phyloP scores from a whole-genome alignment of 768 basidiomycete genomes.

The Gyrodon lividus region DNA sequence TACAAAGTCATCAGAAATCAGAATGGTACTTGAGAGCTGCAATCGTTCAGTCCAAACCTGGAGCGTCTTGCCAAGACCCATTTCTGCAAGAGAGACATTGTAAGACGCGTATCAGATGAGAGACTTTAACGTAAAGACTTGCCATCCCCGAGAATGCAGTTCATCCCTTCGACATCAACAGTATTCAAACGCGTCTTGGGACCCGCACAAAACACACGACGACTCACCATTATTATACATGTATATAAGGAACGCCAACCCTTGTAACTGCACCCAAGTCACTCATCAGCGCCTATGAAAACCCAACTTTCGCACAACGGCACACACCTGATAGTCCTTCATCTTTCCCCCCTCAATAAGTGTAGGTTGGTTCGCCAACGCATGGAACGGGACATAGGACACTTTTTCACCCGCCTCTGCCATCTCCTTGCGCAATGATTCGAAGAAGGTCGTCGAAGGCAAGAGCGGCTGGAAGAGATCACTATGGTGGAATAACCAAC shows the following conservation, averaged over 20 bases:
- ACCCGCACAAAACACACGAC: background rate
- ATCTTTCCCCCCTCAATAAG: constrained; percentile 55
- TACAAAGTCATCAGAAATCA: constrained; percentile 18
- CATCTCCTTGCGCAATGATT: constrained; percentile 32
- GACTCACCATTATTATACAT: constrained; percentile 65
- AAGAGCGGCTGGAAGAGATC: constrained; percentile 48
- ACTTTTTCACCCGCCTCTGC: constrained; percentile 27
- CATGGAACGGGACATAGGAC: constrained; percentile 36
- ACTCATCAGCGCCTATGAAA: background rate
- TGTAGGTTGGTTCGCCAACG: constrained; percentile 46
- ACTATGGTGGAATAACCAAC: constrained; percentile 46
- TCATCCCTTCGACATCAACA: constrained; percentile 45
- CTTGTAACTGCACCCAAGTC: constrained; percentile 43
- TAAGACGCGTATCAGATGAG: background rate
- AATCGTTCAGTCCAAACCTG: constrained; percentile 37
- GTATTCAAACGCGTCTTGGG: background rate
- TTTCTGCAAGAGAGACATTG: constrained; percentile 34
- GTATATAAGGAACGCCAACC: constrained; percentile 61
- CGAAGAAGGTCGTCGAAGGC: constrained; percentile 41
- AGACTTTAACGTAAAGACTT: constrained; percentile 16
- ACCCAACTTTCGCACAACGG: background rate
- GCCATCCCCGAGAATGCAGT: constrained; percentile 73
- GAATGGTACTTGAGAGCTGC: background rate
- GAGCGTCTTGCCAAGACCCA: constrained; percentile 66
- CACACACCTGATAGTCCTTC: constrained; percentile 68